Base-by-base conservation (phyloP, 2,329 filamentous ascomycete species). In the Malbranchea zuffiana region DNA sequence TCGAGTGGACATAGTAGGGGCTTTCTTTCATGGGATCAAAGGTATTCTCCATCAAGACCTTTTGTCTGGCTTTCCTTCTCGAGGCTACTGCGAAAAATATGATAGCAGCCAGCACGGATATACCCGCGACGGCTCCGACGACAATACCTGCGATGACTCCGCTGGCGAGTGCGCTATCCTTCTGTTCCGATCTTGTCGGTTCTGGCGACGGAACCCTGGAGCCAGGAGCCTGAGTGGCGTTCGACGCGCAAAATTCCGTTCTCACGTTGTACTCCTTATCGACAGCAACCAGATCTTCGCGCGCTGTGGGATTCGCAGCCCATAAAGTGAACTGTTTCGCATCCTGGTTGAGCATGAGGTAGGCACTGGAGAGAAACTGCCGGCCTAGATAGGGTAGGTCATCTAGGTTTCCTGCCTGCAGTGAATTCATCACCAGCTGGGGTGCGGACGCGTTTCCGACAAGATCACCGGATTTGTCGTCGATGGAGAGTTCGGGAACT, bases 271-370 rank as follows among this genome's bases (percentile, higher is more conserved):
- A 29, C 4, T 16, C 13, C 7, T 25, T 30, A n/a, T 19, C 29
- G 8, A 42, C 19, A 8, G 44, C 44, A 34, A 53, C 47, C 12
- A 53, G 32, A 11, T 51, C 32, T 16, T 42, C 35, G 10, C 42
- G 35, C 15, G 23, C 29, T 6, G 38, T 41, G 26, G 46, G 28
- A 19, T 39, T 39, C 10, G 43, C 46, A 34, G 45, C 6, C 47
- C 46, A 52, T 4, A 51, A 31, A 4, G 47, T 48, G 35, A 48
- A 52, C 16, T 39, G 25, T 23, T 37, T 32, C 4, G 23, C 10
- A 12, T 52, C 48, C 24, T 57, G 44, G 37, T 59, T 53, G 32
- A 55, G 46, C 23, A 51, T 44, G 8, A 59, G 40, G 28, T 59
- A 57, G 1, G 52, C 50, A 10, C 47, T 40, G 5, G 52, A 48